Evolutionary conservation across 2,329 filamentous ascomycete genomes (phyloP), one percentile per base, ranked within the genome.

Genomic region (Chalaropsis ovoidea): DNA sequence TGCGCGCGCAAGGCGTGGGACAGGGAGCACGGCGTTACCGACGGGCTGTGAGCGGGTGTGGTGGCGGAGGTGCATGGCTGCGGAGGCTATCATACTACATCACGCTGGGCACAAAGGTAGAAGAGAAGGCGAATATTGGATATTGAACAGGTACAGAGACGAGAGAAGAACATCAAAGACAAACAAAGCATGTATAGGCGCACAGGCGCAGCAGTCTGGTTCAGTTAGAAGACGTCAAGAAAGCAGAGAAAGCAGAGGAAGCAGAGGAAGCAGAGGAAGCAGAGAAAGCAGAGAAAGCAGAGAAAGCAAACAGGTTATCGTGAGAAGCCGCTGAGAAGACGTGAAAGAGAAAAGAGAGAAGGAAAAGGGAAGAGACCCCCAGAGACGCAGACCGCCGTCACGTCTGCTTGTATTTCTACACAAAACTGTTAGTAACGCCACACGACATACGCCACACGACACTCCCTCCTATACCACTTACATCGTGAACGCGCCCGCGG

Each of bases 401-500:
- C 72, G 69, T 78, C 69, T 78, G 75, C 65, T 72, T 80, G 71
- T 80, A 80, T 79, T 80, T 80, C 78, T 80, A 70, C 19, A 35
- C 15, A 58, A 2, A 58, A 42, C 66, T 66, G 65, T 11, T 42
- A 64, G 39, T 17, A n/a, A 61, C 24, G 7, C 15, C 11, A 2
- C n/a, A n/a, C 31, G 6, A n/a, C 13, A 4, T 61, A 11, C 13
- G 17, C 17, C 31, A 31, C 43, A 41, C 8, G 17, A 1, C 17
- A 4, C 24, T n/a, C 13, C 41, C 3, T 49, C n/a, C 22, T n/a
- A 70, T n/a, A 86, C 31, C 31, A 39, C 90, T 84, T 78, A 96
- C 93, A 80, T 96, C 92, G 71, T 95, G 89, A 72, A 91, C 85
- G 73, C 88, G 86, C 71, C 89, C 82, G 72, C 87, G 78, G 73